These are phyloP conservation scores for Colletotrichum abscissum DNA, from an alignment of 2,329 filamentous ascomycete genomes.

Conservation along the genomic window DNA sequence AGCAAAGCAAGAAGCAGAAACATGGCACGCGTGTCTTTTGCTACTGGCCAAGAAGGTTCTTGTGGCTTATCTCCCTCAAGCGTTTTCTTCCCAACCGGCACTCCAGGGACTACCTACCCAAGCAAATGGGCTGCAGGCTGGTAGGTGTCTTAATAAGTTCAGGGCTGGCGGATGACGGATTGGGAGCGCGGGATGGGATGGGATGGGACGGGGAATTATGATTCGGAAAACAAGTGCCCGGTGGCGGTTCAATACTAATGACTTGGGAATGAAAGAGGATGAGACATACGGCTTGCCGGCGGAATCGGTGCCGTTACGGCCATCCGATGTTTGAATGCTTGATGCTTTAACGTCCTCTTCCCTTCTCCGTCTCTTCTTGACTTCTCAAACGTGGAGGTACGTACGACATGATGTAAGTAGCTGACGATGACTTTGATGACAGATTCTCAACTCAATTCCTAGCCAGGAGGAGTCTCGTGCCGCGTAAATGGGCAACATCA, in stretches of 20 bases:
- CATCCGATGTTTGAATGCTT: too few relatives aligned
- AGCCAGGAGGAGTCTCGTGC: too few relatives aligned
- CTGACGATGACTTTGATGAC: not conserved
- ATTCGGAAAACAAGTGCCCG: not conserved
- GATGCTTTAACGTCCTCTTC: not conserved
- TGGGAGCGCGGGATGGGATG: not conserved
- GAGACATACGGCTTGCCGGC: not conserved
- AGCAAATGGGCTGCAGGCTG: not conserved
- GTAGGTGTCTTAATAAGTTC: slow-evolving; percentile 3
- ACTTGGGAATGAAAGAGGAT: not conserved
- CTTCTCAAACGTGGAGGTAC: slow-evolving; percentile 22
- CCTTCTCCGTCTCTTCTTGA: not conserved
- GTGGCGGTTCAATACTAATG: not conserved
- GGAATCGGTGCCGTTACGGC: slow-evolving; percentile 20
- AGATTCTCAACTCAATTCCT: not conserved
- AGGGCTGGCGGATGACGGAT: slow-evolving; percentile 1
- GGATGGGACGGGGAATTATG: not conserved
- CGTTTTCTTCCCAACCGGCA: not conserved
- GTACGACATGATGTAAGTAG: slow-evolving; percentile 18
- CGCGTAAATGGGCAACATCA: too few relatives aligned
- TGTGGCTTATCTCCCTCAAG: not conserved
- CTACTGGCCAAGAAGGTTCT: not conserved
- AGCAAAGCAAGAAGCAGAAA: not conserved
- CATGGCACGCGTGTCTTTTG: not conserved
- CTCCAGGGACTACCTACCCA: not conserved